These are phyloP conservation scores for Orbilia brochopaga DNA, from an alignment of 2,329 filamentous ascomycete genomes.

Conservation along the genomic window DNA sequence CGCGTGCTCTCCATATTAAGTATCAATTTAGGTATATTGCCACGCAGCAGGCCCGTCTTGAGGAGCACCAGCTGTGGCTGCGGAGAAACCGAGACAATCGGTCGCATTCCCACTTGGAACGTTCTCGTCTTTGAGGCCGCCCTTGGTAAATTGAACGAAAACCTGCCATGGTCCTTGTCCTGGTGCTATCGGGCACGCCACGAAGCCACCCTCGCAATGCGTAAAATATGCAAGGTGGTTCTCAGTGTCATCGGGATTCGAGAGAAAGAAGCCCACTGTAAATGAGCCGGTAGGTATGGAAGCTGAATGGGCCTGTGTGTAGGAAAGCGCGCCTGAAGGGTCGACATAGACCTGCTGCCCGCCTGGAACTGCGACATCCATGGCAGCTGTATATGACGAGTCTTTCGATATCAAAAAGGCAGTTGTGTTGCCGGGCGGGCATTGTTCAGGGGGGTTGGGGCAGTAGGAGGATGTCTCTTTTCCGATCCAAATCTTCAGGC, in stretches of 20 bases:
- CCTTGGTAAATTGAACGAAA: conserved; percentile 58
- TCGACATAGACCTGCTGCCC: conserved; percentile 69
- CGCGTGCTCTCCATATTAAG: no score
- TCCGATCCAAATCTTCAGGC: conserved; percentile 63
- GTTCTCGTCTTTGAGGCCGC: conserved; percentile 42
- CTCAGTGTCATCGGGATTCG: conserved; percentile 53
- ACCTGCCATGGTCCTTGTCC: conserved; percentile 58
- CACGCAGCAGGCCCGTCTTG: conserved; percentile 12
- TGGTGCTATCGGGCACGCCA: conserved; percentile 59
- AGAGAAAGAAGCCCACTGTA: conserved; percentile 61
- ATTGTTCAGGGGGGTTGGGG: conserved; percentile 59
- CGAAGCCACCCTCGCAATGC: conserved; percentile 58
- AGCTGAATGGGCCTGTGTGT: conserved; percentile 65
- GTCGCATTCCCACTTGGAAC: conserved; percentile 29
- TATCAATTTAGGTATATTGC: conserved; percentile 35
- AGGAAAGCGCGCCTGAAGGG: conserved; percentile 64
- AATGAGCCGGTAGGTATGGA: conserved; percentile 63
- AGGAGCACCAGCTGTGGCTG: conserved; percentile 9
- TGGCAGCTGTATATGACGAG: conserved; percentile 56
- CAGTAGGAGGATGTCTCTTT: conserved; percentile 62
- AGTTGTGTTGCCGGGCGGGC: conserved; percentile 62
- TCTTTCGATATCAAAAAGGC: conserved; percentile 60
- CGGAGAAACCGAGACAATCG: conserved; percentile 43
- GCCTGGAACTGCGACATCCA: conserved; percentile 66
- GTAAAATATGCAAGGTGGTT: conserved; percentile 56